Base-by-base conservation (phyloP, 2,329 filamentous ascomycete species). In the Leptographium lundbergii region DNA sequence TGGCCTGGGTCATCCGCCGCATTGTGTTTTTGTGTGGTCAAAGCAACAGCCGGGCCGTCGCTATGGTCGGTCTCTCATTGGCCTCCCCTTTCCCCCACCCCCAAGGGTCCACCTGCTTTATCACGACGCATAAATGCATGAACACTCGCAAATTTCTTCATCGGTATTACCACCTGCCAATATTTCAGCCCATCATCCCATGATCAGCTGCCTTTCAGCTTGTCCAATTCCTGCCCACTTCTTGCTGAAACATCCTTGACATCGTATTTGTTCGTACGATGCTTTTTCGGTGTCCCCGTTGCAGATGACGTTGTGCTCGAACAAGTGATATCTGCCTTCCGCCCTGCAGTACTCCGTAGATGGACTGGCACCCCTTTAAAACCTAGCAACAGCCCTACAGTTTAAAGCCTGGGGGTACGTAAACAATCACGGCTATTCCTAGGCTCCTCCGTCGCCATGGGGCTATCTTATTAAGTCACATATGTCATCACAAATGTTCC, bases 41-140 rank as follows among this genome's bases (percentile, higher is more conserved):
- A 19, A 24, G 45, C 19, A 13, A 47, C 24, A 47, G n/a, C 45
- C 32, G 32, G 42, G 42, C 48, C 14, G 24, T 51, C 48, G 24
- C 24, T 24, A 24, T 34, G n/a, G n/a, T 27, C 24, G 24, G 25
- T 52, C 50, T 32, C 25, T 27, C 25, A 52, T 29, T 52, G 27
- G 27, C 17, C 29, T 19, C 47, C 51, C 51, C 11, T 50, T 50
- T 50, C 47, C 25, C 47, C 5, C 13, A 10, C 19, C 22, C 42
- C 17, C 19, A 29, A 42, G 25, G 24, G 36, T 6, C 55, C 42
- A 34, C 27, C 7, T 32, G 42, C 32, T 24, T 45, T 3, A 13
- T 29, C 39, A 45, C 54, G 57, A 56, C 56, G 63, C 63, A 64
- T 64, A 56, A 60, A 64, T 59, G 63, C 63, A 63, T 63, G 61